phyloP scores from a whole-genome alignment of 2,329 filamentous ascomycete species.

The Talaromyces sp. region DNA sequence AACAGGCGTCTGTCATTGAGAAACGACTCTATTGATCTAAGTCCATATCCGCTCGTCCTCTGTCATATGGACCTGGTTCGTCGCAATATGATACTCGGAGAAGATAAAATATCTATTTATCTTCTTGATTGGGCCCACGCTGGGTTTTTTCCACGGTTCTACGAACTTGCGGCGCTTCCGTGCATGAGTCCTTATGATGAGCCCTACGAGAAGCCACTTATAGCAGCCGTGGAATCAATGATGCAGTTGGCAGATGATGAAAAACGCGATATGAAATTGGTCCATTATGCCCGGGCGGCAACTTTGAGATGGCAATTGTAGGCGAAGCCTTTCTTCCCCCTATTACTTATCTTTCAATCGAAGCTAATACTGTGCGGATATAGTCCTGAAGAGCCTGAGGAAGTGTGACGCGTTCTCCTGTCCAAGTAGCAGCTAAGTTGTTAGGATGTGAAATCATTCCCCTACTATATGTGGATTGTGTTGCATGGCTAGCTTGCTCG shows the following conservation, averaged over 20 bases:
- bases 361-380: constrained; percentile 13
- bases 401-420: not conserved
- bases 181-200: constrained; percentile 24
- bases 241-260: constrained; percentile 27
- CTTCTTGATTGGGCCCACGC: constrained; percentile 30
- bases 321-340: not conserved
- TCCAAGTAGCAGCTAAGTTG: not conserved
- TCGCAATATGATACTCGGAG: constrained; percentile 29
- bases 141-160: constrained; percentile 28
- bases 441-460: not conserved
- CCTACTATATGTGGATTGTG: not conserved
- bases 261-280: constrained; percentile 24
- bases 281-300: constrained; percentile 23
- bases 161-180: constrained; percentile 25
- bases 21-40: constrained; percentile 26
- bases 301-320: constrained; percentile 25
- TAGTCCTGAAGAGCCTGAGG: constrained; percentile 15
- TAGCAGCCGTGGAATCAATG: constrained; percentile 21
- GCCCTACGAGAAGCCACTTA: constrained; percentile 22
- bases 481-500: not conserved
- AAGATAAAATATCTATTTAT: constrained; percentile 25
- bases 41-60: constrained; percentile 27
- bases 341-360: constrained; percentile 3
- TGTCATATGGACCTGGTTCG: constrained; percentile 30
- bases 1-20: constrained; percentile 20